phyloP scores from a whole-genome alignment of 768 basidiomycete species.

The Phaeotremella skinneri region DNA sequence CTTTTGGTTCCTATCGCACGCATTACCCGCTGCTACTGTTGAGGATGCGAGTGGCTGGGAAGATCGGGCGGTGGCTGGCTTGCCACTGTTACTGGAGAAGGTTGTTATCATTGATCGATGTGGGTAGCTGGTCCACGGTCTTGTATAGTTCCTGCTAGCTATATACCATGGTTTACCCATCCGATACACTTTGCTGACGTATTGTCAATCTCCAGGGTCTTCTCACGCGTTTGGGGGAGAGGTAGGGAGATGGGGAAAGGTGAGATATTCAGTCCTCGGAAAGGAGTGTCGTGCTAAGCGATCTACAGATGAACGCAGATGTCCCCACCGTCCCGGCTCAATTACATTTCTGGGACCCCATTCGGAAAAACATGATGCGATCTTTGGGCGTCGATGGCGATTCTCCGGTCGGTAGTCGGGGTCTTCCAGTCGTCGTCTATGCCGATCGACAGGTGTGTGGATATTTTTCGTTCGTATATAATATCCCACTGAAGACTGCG shows the following conservation, averaged over 20 bases:
- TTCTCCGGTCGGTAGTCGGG: slow-evolving; percentile 20
- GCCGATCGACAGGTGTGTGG: slow-evolving; percentile 42
- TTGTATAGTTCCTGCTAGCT: too few relatives aligned
- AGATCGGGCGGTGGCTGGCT: slow-evolving; percentile 27
- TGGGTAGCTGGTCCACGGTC: slow-evolving; percentile 19
- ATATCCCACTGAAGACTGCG: background rate
- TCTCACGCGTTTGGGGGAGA: slow-evolving; percentile 40
- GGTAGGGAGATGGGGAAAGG: slow-evolving; percentile 45
- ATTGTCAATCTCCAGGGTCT: slow-evolving; percentile 24
- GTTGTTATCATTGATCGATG: slow-evolving; percentile 48
- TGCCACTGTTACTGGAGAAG: slow-evolving; percentile 41
- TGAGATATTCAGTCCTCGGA: slow-evolving; percentile 4
- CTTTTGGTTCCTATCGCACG: slow-evolving; percentile 39
- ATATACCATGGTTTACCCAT: background rate
- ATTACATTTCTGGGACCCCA: slow-evolving; percentile 26
- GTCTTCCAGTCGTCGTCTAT: slow-evolving; percentile 47
- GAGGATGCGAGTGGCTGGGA: slow-evolving; percentile 42
- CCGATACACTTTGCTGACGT: too few relatives aligned
- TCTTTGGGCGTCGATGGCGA: slow-evolving; percentile 28
- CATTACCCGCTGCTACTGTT: slow-evolving; percentile 34
- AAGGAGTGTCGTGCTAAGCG: background rate
- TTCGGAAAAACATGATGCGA: slow-evolving; percentile 30
- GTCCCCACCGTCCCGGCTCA: slow-evolving; percentile 20
- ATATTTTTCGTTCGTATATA: background rate
- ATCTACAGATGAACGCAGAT: slow-evolving; percentile 33